phyloP scores from a whole-genome alignment of 2,329 filamentous ascomycete species.

The Blastomyces percursus region DNA sequence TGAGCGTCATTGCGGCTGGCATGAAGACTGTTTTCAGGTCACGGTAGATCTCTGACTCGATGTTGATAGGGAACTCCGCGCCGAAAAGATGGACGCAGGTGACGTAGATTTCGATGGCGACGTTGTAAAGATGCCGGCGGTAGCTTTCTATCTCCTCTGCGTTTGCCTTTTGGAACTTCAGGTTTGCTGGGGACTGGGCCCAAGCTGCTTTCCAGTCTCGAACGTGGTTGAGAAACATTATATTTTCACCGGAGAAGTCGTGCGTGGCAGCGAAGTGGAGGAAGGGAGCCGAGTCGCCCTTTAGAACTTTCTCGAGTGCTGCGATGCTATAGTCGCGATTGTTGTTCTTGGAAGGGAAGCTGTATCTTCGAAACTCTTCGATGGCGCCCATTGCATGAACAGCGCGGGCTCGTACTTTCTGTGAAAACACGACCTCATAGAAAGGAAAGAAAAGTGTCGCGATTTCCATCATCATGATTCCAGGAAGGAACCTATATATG shows the following conservation, averaged over 20 bases:
- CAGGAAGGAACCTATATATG: constrained; percentile 36
- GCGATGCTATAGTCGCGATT: constrained; percentile 42
- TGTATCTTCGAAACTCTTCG: constrained; percentile 4
- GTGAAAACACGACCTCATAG: constrained; percentile 19
- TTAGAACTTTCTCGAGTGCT: constrained; percentile 48
- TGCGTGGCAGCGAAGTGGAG: constrained; percentile 50
- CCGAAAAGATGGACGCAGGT: constrained; percentile 46
- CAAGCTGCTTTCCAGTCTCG: constrained; percentile 41
- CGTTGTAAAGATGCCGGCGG: constrained; percentile 42
- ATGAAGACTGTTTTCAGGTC: constrained; percentile 43
- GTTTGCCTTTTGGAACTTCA: constrained; percentile 10
- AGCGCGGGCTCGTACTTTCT: not conserved
- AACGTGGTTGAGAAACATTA: constrained; percentile 50
- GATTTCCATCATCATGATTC: constrained; percentile 49
- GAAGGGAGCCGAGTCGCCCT: constrained; percentile 45
- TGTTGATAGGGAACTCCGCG: constrained; percentile 53
- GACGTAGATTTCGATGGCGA: constrained; percentile 47
- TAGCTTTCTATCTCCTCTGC: constrained; percentile 17
- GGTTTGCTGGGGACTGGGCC: constrained; percentile 9
- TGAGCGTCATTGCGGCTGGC: constrained; percentile 1
- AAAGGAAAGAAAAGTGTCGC: constrained; percentile 50
- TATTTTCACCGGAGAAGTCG: constrained; percentile 58
- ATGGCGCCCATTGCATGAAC: not conserved
- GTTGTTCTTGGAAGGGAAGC: constrained; percentile 13
- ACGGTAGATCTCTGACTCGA: constrained; percentile 45